Evolutionary conservation across 2,329 filamentous ascomycete genomes (phyloP).

Genomic region (Paecilomyces formosus): DNA sequence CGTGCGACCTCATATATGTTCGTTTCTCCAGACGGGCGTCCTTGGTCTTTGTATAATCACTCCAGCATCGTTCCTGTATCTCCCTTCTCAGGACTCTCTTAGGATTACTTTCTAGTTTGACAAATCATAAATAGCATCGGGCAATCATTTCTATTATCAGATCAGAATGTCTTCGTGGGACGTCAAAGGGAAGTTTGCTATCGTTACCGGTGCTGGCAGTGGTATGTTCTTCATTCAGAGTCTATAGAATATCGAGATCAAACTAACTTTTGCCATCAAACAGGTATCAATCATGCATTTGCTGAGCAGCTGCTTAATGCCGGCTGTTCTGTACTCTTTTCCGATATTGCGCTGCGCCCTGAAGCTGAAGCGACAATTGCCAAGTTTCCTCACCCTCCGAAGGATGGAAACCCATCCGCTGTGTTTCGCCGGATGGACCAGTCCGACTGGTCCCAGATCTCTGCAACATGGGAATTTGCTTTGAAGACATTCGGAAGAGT

Average conservation of each 20-base stretch:
- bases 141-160: not conserved
- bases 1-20: not conserved
- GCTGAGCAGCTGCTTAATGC: constrained; percentile 12
- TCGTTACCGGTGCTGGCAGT: constrained; percentile 5
- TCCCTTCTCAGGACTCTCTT: not conserved
- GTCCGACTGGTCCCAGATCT: constrained; percentile 19
- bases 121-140: not conserved
- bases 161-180: not conserved
- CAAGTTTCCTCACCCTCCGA: constrained; percentile 1
- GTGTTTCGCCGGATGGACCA: constrained; percentile 7
- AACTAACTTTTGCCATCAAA: not conserved
- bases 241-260: not conserved
- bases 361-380: constrained; percentile 13
- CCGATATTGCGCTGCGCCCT: constrained; percentile 14
- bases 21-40: not conserved
- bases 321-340: constrained; percentile 19
- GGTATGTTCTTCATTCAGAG: not conserved
- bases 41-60: not conserved
- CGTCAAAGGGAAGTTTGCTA: constrained; percentile 4
- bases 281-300: constrained; percentile 13
- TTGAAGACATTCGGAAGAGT: constrained; percentile 8
- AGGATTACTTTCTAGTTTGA: not conserved
- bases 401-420: not conserved
- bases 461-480: constrained; percentile 7
- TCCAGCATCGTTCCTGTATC: not conserved